Evolutionary conservation across 177 flowering plant species (phyloP).

Genomic region (Tripterygium wilfordii): DNA sequence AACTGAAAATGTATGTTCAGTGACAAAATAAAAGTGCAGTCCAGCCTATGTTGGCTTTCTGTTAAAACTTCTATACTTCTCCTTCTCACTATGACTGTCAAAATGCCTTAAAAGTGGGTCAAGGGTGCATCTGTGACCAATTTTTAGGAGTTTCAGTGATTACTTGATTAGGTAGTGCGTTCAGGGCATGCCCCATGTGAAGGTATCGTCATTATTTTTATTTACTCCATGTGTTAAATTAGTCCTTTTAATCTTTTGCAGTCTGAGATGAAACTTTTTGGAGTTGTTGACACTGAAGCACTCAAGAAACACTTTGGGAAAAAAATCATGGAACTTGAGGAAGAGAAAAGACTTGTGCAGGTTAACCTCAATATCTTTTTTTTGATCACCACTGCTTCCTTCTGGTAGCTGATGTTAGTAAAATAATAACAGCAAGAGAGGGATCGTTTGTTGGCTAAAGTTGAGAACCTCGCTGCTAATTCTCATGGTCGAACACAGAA

Average conservation of each 20-base stretch:
- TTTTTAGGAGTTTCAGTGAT: too few species aligned
- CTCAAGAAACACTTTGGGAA: conserved; percentile 92
- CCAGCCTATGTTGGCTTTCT: too few species aligned
- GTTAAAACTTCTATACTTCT: too few species aligned
- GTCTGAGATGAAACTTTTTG: conserved; percentile 91
- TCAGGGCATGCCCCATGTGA: too few species aligned
- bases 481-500: conserved; percentile 80
- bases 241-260: conserved; percentile 22
- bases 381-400: background rate
- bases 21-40: too few species aligned
- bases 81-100: too few species aligned
- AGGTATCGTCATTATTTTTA: too few species aligned
- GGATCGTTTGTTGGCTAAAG: conserved; percentile 70
- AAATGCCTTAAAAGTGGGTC: too few species aligned
- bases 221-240: background rate
- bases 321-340: conserved; percentile 89
- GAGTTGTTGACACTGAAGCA: conserved; percentile 59
- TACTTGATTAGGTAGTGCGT: too few species aligned
- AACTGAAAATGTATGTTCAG: too few species aligned
- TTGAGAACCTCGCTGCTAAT: conserved; percentile 68
- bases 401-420: conserved; percentile 1
- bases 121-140: too few species aligned
- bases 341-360: conserved; percentile 85
- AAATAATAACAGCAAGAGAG: conserved; percentile 62
- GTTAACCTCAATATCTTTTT: conserved; percentile 25